phyloP scores from a whole-genome alignment of 2,329 filamentous ascomycete species.

The Phialophora tarda region DNA sequence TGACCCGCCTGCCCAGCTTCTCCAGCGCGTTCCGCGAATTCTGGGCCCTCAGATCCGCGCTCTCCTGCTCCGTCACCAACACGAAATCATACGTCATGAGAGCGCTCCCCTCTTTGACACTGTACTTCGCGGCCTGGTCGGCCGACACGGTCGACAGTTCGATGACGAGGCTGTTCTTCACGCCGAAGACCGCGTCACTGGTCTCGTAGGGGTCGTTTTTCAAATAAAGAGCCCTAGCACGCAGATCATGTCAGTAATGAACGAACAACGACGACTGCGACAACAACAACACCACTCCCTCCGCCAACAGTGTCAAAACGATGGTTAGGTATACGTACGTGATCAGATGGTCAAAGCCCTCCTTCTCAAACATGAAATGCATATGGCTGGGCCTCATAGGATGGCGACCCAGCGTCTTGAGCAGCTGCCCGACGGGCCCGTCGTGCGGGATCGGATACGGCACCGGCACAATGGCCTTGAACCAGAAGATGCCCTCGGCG shows the following conservation, averaged over 20 bases:
- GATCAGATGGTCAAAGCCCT: slow-evolving; percentile 77
- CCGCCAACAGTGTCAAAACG: not conserved
- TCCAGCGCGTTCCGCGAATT: slow-evolving; percentile 71
- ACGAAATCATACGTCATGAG: slow-evolving; percentile 42
- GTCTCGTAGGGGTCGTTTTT: slow-evolving; percentile 42
- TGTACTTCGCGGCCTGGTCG: slow-evolving; percentile 40
- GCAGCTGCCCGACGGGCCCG: slow-evolving; percentile 77
- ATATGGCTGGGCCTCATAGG: slow-evolving; percentile 78
- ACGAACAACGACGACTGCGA: not conserved
- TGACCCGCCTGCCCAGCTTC: slow-evolving; percentile 70
- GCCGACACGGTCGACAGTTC: slow-evolving; percentile 40
- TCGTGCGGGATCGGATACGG: slow-evolving; percentile 85
- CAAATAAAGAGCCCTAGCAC: slow-evolving; percentile 42
- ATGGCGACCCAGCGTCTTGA: slow-evolving; percentile 72
- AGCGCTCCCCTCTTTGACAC: slow-evolving; percentile 37
- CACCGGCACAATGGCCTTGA: slow-evolving; percentile 82
- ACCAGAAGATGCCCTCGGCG: slow-evolving; percentile 77
- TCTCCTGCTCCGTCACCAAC: slow-evolving; percentile 62
- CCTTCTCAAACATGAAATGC: slow-evolving; percentile 88
- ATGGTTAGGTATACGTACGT: slow-evolving; percentile 77
- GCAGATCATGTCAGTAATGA: not conserved
- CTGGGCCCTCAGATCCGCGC: slow-evolving; percentile 67
- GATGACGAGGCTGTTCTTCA: slow-evolving; percentile 43
- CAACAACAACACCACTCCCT: not conserved
- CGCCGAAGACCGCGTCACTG: slow-evolving; percentile 44